Evolutionary conservation across 352 stramenopile species (phyloP).

Genomic region (Sclerospora graminicola): DNA sequence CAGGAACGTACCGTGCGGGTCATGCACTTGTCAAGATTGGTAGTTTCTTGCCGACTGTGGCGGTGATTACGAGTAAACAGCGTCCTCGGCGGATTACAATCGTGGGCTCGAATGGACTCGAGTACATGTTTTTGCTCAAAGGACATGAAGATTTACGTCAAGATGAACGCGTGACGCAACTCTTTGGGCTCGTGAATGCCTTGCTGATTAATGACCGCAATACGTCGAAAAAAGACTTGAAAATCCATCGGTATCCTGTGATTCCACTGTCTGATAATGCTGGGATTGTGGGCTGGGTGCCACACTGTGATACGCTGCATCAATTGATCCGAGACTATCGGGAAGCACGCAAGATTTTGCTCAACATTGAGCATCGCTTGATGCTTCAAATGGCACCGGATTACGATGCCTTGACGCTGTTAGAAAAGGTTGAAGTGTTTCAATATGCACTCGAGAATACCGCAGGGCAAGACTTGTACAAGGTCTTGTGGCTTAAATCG

Average conservation of each 20-base stretch:
- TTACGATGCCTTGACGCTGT: constrained; percentile 93
- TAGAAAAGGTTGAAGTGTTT: constrained; percentile 99
- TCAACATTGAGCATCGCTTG: constrained; percentile 92
- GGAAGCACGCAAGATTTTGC: constrained; percentile 81
- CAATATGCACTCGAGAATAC: constrained; percentile 89
- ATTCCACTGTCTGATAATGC: constrained; percentile 97
- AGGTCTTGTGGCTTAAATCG: constrained; percentile 93
- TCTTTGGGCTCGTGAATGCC: constrained; percentile 99
- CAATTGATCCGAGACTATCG: constrained; percentile 93
- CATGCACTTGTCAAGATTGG: constrained; percentile 65
- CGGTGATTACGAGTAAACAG: constrained; percentile 98
- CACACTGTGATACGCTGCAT: constrained; percentile 97
- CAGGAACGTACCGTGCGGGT: constrained; percentile 80
- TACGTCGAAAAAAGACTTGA: constrained; percentile 95
- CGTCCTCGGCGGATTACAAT: constrained; percentile 93
- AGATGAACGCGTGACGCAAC: constrained; percentile 98
- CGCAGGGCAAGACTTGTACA: constrained; percentile 94
- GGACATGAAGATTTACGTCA: constrained; percentile 98
- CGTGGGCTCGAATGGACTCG: constrained; percentile 91
- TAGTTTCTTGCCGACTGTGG: constrained; percentile 88
- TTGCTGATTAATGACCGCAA: constrained; percentile 93
- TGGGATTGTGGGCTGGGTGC: constrained; percentile 97
- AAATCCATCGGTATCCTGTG: constrained; percentile 96
- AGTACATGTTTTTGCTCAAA: constrained; percentile 99
- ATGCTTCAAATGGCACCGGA: constrained; percentile 87